Evolutionary conservation across 305 asterid species (phyloP).

Genomic region (Fraxinus baroniana): DNA sequence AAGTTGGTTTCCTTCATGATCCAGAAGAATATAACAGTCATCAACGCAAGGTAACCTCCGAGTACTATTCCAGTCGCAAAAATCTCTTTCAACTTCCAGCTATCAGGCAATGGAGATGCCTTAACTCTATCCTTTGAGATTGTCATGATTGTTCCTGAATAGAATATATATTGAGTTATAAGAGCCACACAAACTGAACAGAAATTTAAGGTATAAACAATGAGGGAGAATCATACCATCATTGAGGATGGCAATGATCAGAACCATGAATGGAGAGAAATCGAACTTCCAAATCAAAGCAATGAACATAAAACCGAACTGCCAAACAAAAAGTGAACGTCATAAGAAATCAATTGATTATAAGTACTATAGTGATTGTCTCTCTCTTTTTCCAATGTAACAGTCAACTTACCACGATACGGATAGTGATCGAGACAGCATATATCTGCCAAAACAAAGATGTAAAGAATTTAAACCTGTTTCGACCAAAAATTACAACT

Average conservation of each 20-base stretch:
- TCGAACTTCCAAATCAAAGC: slow-evolving; percentile 87
- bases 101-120: slow-evolving; percentile 83
- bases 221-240: slow-evolving; percentile 52
- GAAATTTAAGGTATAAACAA: neutral
- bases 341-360: slow-evolving; percentile 16
- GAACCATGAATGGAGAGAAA: slow-evolving; percentile 91
- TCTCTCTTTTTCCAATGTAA: neutral
- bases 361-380: neutral
- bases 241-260: slow-evolving; percentile 88
- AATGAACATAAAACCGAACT: slow-evolving; percentile 90
- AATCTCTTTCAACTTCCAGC: slow-evolving; percentile 81
- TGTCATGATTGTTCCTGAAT: slow-evolving; percentile 79
- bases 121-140: slow-evolving; percentile 86
- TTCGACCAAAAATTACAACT: neutral
- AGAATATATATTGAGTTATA: neutral
- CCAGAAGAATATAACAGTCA: slow-evolving; percentile 75
- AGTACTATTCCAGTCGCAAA: slow-evolving; percentile 47
- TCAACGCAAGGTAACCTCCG: slow-evolving; percentile 66
- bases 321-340: slow-evolving; percentile 26
- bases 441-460: slow-evolving; percentile 57
- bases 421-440: slow-evolving; percentile 92
- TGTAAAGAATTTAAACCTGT: neutral
- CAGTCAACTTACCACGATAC: slow-evolving; percentile 74
- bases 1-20: slow-evolving; percentile 47
- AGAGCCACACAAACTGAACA: neutral